Evolutionary conservation across 1,139 yeast species (phyloP).

Genomic region (Candida albicans): DNA sequence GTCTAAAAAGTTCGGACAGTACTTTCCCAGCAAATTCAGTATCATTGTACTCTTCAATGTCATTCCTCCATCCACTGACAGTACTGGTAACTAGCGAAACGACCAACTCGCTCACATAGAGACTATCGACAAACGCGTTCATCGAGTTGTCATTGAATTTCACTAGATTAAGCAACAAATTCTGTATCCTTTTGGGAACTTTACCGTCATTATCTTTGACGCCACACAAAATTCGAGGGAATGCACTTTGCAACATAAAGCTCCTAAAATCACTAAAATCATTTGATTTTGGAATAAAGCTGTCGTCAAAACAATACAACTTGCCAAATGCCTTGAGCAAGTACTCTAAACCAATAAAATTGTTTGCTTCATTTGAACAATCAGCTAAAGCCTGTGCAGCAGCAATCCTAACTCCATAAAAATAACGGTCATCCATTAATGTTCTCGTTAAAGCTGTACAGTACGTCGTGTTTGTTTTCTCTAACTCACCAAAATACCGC

Average conservation of each 20-base stretch:
- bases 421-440: slow-evolving; percentile 79
- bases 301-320: slow-evolving; percentile 70
- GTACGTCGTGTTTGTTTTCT: slow-evolving; percentile 60
- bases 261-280: slow-evolving; percentile 69
- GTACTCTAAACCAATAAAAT: slow-evolving; percentile 72
- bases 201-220: slow-evolving; percentile 65
- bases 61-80: slow-evolving; percentile 23
- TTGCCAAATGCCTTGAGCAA: slow-evolving; percentile 67
- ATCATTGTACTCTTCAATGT: slow-evolving; percentile 2
- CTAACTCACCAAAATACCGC: slow-evolving; percentile 62
- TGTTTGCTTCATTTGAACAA: slow-evolving; percentile 60
- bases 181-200: slow-evolving; percentile 64
- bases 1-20: slow-evolving; percentile 59
- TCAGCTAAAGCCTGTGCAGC: slow-evolving; percentile 80
- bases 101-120: slow-evolving; percentile 62
- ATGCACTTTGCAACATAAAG: slow-evolving; percentile 68
- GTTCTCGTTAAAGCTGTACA: slow-evolving; percentile 82
- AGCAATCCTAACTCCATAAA: slow-evolving; percentile 83
- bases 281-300: slow-evolving; percentile 72
- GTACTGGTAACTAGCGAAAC: slow-evolving; percentile 49
- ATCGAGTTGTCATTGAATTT: slow-evolving; percentile 84
- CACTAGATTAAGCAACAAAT: slow-evolving; percentile 67
- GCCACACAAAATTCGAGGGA: slow-evolving; percentile 61
- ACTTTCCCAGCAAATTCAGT: slow-evolving; percentile 27
- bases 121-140: slow-evolving; percentile 74